Percentiles rank a stretch among this genome's conserved stretches.
Evolutionary conservation across 495 filamentous ascomycete species (phyloP).

Genomic region (Chaetomium tenue): DNA sequence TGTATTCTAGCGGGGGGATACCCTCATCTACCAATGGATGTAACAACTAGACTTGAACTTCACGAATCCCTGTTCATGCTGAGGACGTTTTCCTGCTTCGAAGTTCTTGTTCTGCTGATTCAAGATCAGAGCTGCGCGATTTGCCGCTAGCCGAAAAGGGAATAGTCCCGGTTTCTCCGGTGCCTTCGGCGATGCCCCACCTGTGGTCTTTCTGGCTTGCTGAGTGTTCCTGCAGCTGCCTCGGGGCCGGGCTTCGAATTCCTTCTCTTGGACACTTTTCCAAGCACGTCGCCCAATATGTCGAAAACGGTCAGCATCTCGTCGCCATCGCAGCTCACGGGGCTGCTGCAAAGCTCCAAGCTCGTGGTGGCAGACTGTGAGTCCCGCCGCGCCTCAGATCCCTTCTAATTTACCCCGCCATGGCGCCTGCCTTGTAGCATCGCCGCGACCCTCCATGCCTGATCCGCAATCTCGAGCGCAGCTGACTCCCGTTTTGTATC

Average conservation of each 20-base stretch:
- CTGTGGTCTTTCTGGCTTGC: not conserved
- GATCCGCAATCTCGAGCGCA: not conserved
- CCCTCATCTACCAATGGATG: no score
- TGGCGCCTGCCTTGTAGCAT: not conserved
- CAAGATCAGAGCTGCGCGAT: not conserved
- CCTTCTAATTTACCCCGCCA: constrained; percentile 25
- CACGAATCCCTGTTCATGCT: no score
- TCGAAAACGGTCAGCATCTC: constrained; percentile 66
- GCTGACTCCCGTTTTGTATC: constrained; percentile 38
- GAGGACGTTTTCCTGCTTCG: no score
- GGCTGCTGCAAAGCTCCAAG: constrained; percentile 62
- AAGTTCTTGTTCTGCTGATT: not conserved
- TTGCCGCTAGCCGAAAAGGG: constrained; percentile 1
- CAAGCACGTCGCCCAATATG: constrained; percentile 42
- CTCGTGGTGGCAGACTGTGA: constrained; percentile 86
- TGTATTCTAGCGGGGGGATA: no score
- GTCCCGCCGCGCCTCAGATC: constrained; percentile 35
- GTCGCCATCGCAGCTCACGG: constrained; percentile 67
- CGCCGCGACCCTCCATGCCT: not conserved
- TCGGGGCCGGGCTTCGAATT: constrained; percentile 19
- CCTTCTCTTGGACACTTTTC: not conserved
- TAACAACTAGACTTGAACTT: no score
- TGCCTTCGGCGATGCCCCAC: not conserved
- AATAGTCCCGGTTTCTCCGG: not conserved
- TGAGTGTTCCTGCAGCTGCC: not conserved